Evolutionary conservation across 139 green algal species (phyloP).

Genomic region (Spirogloea muscicola): DNA sequence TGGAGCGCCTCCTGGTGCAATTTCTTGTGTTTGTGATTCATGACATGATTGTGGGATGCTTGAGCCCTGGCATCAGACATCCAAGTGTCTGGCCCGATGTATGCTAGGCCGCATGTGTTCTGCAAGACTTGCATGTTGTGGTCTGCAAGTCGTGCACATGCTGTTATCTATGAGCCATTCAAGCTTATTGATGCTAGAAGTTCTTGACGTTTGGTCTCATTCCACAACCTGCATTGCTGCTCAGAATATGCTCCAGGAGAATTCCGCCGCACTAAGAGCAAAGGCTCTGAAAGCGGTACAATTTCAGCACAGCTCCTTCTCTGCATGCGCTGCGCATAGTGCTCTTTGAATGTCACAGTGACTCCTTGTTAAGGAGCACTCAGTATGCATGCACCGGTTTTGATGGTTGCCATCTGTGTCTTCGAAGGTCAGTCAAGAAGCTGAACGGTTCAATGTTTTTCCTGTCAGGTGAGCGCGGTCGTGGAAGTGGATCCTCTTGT

Average conservation of each 20-base stretch:
- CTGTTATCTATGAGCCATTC: background rate
- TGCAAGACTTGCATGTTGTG: background rate
- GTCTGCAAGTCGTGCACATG: background rate
- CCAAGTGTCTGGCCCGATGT: too few relatives aligned
- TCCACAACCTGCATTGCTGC: too few relatives aligned
- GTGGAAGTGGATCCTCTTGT: constrained; percentile 63
- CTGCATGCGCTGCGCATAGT: background rate
- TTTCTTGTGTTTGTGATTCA: too few relatives aligned
- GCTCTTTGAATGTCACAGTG: background rate
- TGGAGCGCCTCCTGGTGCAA: too few relatives aligned
- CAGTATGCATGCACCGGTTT: too few relatives aligned
- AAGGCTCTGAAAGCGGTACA: constrained; percentile 36
- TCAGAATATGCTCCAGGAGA: constrained; percentile 16
- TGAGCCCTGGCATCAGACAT: too few relatives aligned
- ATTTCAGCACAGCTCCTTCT: background rate
- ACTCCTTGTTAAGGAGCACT: too few relatives aligned
- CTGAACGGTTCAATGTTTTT: constrained; percentile 17
- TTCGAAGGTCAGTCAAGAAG: too few relatives aligned
- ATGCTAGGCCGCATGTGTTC: background rate
- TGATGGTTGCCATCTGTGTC: constrained; percentile 10
- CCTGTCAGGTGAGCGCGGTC: constrained; percentile 45
- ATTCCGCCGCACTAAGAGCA: constrained; percentile 12
- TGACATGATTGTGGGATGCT: too few relatives aligned
- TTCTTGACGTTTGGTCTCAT: too few relatives aligned
- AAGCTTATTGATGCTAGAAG: background rate